Conservation (phyloP, 2,329 filamentous ascomycete species). For the Cyclaneusma minus region DNA sequence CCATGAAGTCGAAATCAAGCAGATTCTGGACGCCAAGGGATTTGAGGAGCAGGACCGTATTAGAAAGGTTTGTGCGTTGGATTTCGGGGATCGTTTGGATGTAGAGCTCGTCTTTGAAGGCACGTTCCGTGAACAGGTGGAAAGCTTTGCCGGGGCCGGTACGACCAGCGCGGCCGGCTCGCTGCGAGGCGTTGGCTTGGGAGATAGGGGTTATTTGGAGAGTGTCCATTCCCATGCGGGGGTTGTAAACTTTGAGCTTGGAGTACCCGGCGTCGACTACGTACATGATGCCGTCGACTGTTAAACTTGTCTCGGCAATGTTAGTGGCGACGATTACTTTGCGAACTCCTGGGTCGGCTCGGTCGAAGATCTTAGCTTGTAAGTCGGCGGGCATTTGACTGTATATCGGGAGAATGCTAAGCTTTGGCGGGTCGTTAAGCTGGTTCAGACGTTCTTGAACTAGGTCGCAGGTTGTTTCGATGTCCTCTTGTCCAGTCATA, state of each 20-base stretch:
- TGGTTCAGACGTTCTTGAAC: constrained; percentile 75
- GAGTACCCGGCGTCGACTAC: constrained; percentile 94
- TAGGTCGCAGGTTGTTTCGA: constrained; percentile 89
- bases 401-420: constrained; percentile 94
- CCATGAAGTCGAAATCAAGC: constrained; percentile 97
- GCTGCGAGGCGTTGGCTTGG: constrained; percentile 87
- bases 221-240: constrained; percentile 98
- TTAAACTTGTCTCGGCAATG: constrained; percentile 94
- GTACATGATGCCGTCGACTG: constrained; percentile 98
- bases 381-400: constrained; percentile 98
- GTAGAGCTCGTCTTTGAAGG: constrained; percentile 92
- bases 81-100: constrained; percentile 96
- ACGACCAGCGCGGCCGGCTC: constrained; percentile 82
- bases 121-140: constrained; percentile 83
- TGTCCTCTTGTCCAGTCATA: constrained; percentile 98
- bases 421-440: constrained; percentile 85
- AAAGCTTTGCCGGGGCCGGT: constrained; percentile 94
- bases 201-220: constrained; percentile 95
- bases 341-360: constrained; percentile 73
- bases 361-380: constrained; percentile 95
- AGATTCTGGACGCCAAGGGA: constrained; percentile 88
- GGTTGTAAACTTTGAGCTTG: constrained; percentile 97
- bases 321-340: constrained; percentile 98
- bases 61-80: constrained; percentile 87
- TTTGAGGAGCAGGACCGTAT: constrained; percentile 87